Evolutionary conservation across 2,329 filamentous ascomycete genomes (phyloP).

Genomic region (Mycosphaerella sp.): DNA sequence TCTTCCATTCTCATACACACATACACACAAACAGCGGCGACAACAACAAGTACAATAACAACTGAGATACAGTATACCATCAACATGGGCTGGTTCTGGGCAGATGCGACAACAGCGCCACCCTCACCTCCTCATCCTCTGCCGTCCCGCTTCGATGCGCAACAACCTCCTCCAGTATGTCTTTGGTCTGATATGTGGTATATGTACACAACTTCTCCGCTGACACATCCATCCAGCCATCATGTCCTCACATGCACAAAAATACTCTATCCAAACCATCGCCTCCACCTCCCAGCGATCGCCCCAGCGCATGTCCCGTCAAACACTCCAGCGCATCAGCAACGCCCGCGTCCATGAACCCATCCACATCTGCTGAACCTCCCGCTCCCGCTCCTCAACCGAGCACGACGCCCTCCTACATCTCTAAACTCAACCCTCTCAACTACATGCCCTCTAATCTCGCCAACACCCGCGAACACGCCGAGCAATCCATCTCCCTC

Average conservation of each 20-base stretch:
- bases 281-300: slow-evolving; percentile 24
- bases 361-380: background rate
- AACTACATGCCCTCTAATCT: slow-evolving; percentile 90
- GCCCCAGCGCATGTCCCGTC: slow-evolving; percentile 48
- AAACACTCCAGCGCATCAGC: slow-evolving; percentile 38
- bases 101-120: slow-evolving; percentile 45
- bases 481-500: slow-evolving; percentile 65
- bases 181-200: background rate
- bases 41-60: too few relatives aligned
- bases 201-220: slow-evolving; percentile 9
- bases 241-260: slow-evolving; percentile 66
- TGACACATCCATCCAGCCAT: slow-evolving; percentile 44
- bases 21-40: background rate
- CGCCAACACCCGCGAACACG: slow-evolving; percentile 66
- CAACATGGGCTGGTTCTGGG: slow-evolving; percentile 67
- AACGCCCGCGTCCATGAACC: slow-evolving; percentile 39
- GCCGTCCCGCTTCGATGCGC: slow-evolving; percentile 40
- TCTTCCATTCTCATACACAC: background rate
- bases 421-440: slow-evolving; percentile 67
- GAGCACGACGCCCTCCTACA: slow-evolving; percentile 42
- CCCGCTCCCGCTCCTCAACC: slow-evolving; percentile 22
- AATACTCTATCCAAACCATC: slow-evolving; percentile 27
- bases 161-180: slow-evolving; percentile 55
- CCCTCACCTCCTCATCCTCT: slow-evolving; percentile 43
- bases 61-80: background rate